Evolutionary conservation across 2,329 filamentous ascomycete genomes (phyloP), one percentile per base, ranked within the genome.

Genomic region (Penicillium sp.): DNA sequence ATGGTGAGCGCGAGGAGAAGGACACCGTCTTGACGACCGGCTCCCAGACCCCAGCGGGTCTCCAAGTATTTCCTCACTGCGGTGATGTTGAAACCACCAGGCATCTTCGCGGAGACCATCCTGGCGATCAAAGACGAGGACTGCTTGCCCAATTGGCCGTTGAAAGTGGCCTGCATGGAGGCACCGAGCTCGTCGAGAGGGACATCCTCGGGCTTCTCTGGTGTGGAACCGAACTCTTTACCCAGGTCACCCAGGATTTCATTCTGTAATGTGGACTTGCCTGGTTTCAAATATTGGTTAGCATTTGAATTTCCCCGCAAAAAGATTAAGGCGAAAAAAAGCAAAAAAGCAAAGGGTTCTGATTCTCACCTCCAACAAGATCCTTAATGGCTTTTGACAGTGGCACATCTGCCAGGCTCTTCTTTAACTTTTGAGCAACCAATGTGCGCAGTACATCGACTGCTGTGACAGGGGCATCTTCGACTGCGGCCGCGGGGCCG

Each of bases 31-130:
- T 99, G 94, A 68, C 94, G 84, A 27, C 94, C 94, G 22, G 88
- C 72, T 4, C 82, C 90, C 54, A 99, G 80, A 52, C 94, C 94
- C 92, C 93, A 99, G 74, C 91, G 85, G 14, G 89, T 91, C 78
- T 97, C 93, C 42, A 99, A 79, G 71, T 99, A 95, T 78, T 99
- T 99, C 68, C 94, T 86, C 44, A 95, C 90, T 11, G 91, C 83
- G 69, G 93, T 97, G 74, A 97, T 97, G 75, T 97, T 99, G 85
- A 99, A 99, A 58, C 94, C 94, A 79, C 93, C 94, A 45, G 94
- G 94, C 94, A 99, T 99, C 79, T 99, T 99, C 29, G 94, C 97
- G 2, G 94, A 97, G 41, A 99, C 94, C 72, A 99, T 81, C 64
- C 94, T 88, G 46, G 94, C 94, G 73, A 99, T 88, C 53, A 99